Base-by-base conservation (phyloP, 2,329 filamentous ascomycete species). In the Botrytis cinerea region DNA sequence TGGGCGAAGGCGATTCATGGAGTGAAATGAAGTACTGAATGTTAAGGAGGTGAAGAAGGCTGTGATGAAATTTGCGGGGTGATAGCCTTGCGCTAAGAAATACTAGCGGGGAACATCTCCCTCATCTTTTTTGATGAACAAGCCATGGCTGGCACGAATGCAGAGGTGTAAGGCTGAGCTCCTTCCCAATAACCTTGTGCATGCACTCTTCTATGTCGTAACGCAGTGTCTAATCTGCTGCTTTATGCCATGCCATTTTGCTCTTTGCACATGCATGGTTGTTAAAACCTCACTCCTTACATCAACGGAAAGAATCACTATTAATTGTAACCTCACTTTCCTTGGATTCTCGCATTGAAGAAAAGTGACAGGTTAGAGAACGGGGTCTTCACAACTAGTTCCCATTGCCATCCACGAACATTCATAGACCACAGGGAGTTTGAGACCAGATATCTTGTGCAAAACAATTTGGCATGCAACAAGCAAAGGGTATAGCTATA, bases 1-100 rank as follows among this genome's bases (percentile, higher is more conserved):
- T 61, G 63, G 63, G 51, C 54, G 71, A 40, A 69, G 60, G 28
- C 32, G 28, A 60, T 68, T 69, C 71, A 72, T 72, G 32, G 35
- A 32, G 66, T 43, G 16, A 43, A 16, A 57, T 43, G 38, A 57
- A 43, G 16, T 12, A 43, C 14, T 32, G 35, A n/a, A 28, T 45
- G 16, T 43, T n/a, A 5, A 35, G 35, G 38, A 38, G 66, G 51
- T 12, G 18, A 57, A 57, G 66, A 69, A 69, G 66, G 66, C 66
- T 69, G 48, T 32, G 3, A 14, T 9, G 12, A 43, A 43, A 57
- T 54, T 68, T 69, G 48, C 38, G 66, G 66, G n/a, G 64, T 68
- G 32, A 16, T 20, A 69, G 66, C 66, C 66, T 69, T 43, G 51
- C 51, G 35, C 48, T 57, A 69, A 48, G 7, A 43, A 66, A 68